These are phyloP conservation scores for Podila epigama DNA, from an alignment of 192 early-diverging fungal species.

Conservation along the genomic window DNA sequence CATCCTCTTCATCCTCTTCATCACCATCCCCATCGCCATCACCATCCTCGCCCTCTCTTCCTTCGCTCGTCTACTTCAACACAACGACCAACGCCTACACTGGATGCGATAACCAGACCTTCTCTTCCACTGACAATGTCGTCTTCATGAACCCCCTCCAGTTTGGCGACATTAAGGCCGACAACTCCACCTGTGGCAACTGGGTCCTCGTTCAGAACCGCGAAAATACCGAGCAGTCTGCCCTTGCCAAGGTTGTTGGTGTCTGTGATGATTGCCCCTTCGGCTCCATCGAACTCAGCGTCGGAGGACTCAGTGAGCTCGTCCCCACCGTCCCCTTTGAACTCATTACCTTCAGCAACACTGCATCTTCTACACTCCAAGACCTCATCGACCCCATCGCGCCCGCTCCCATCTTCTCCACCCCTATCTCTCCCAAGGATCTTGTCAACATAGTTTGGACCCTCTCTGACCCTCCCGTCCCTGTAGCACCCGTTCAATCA, in stretches of 20 bases:
- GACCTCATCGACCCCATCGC: slow-evolving; percentile 6
- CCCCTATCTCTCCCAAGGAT: slow-evolving; percentile 16
- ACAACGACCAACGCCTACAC: slow-evolving; percentile 12
- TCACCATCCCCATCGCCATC: background rate
- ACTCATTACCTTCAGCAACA: slow-evolving; percentile 11
- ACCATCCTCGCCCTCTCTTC: background rate
- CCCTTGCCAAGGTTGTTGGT: slow-evolving; percentile 33
- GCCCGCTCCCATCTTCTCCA: background rate
- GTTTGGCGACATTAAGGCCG: slow-evolving; percentile 11
- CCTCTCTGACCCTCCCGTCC: slow-evolving; percentile 8
- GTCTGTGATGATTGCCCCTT: slow-evolving; percentile 38
- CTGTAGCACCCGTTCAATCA: background rate
- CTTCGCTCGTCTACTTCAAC: slow-evolving; percentile 36
- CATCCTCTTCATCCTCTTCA: background rate
- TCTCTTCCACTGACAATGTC: slow-evolving; percentile 17
- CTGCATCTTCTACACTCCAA: slow-evolving; percentile 8
- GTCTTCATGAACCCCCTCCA: slow-evolving; percentile 44
- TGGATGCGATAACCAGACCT: slow-evolving; percentile 37
- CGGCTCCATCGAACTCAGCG: slow-evolving; percentile 18
- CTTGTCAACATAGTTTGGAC: slow-evolving; percentile 34
- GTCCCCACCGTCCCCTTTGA: slow-evolving; percentile 14
- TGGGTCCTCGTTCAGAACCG: slow-evolving; percentile 43
- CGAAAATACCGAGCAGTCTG: slow-evolving; percentile 14
- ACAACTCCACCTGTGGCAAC: slow-evolving; percentile 36
- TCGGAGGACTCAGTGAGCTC: slow-evolving; percentile 17